phyloP scores from a whole-genome alignment of 768 basidiomycete genomes.

The Psilocybe cyanescens region DNA sequence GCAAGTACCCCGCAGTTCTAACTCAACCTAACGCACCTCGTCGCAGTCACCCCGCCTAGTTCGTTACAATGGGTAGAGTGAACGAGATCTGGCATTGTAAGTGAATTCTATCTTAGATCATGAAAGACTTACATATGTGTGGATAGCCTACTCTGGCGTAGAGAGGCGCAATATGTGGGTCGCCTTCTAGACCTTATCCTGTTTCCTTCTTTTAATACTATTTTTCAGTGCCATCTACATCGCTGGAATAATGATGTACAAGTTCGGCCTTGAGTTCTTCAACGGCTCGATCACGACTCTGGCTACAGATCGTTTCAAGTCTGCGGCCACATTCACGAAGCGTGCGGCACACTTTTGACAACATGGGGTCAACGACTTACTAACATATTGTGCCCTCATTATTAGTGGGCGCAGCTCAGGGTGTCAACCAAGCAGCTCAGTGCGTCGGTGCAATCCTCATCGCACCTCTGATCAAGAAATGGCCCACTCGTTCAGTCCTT shows the following conservation, averaged over 20 bases:
- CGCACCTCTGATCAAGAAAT: slow-evolving; percentile 33
- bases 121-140: not conserved
- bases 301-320: slow-evolving; percentile 35
- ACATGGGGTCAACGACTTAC: not conserved
- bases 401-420: slow-evolving; percentile 33
- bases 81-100: slow-evolving; percentile 27
- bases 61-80: slow-evolving; percentile 15
- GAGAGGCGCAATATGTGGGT: slow-evolving; percentile 36
- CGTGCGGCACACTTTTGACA: slow-evolving; percentile 18
- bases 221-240: slow-evolving; percentile 25
- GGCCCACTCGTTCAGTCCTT: slow-evolving; percentile 34
- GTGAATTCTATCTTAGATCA: not conserved
- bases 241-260: slow-evolving; percentile 35
- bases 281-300: slow-evolving; percentile 37
- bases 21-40: not conserved
- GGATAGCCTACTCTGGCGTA: slow-evolving; percentile 25
- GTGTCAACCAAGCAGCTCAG: slow-evolving; percentile 36
- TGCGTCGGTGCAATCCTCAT: slow-evolving; percentile 38
- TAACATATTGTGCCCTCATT: not conserved
- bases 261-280: slow-evolving; percentile 37
- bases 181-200: not conserved
- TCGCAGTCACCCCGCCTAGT: not conserved
- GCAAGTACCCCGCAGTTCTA: not conserved
- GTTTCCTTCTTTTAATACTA: not conserved
- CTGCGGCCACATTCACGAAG: slow-evolving; percentile 29